Evolutionary conservation across 2,329 filamentous ascomycete species (phyloP), one percentile per base, ranked within the genome.

Genomic region (Venturia pyrina): DNA sequence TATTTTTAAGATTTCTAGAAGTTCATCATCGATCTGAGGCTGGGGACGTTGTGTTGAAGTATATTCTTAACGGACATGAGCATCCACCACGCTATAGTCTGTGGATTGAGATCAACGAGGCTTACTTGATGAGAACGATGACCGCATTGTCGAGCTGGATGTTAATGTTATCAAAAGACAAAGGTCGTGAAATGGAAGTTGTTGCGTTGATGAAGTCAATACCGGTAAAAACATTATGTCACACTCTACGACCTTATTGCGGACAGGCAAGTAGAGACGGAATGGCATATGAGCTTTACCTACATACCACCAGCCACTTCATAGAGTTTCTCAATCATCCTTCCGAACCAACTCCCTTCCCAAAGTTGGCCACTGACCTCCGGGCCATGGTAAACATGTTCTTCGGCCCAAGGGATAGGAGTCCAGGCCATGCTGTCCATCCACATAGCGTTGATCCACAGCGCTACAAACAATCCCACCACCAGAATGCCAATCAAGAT

Each of bases 401-500:
- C 60, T n/a, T 62, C 60, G 5, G 40, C 60, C 60, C 60, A 62
- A 32, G 60, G 60, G 15, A 62, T 44, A 43, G 60, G 60, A 17
- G 37, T 43, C 37, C 40, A 43, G 11, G 37, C 40, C 21, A 62
- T 44, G 43, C 40, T 62, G 24, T 62, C 60, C 60, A 62, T 40
- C 60, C 60, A 62, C 34, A 62, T 43, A 46, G 60, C 60, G 10
- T 62, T 62, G 40, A 62, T 43, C 60, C 60, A 62, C n/a, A 62
- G 37, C 37, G 40, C 37, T 8, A 46, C 37, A 46, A 43, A 62
- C n/a, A 62, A 21, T 19, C 13, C 40, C 7, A 62, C 60, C 15
- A 59, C 53, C 15, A 59, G 32, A 28, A 62, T 46, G 8, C 60
- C 60, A 21, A 62, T 21, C 17, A 62, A 17, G 21, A 62, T 43